Base-by-base conservation (phyloP, 176 grass and related monocot genomes). In the Cymbopogon citratus region DNA sequence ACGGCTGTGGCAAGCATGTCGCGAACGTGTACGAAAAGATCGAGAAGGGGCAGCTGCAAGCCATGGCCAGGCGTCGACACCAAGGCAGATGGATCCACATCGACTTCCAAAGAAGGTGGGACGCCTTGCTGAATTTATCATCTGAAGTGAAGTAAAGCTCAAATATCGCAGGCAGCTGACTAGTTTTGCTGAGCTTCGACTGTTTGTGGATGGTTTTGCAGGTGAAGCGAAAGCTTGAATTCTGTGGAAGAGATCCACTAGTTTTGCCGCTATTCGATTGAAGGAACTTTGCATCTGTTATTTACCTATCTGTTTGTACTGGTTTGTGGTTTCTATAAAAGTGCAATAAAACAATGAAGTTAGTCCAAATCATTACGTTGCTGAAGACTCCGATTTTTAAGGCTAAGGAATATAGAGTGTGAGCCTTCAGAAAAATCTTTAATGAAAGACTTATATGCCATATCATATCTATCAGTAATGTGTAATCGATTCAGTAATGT, bases 381-480 rank as follows among this genome's bases (percentile, higher is more conserved):
- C 5, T 14, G 24, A 63, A 67, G 18, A n/a, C 9, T 46, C 40
- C 65, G 69, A 31, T 70, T n/a, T n/a, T n/a, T 33, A 28, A 74
- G 25, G 29, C 28, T 26, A 31, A 25, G 19, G 3, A 39, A 16
- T 38, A 1, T 8, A 63, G 89, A 85, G 40, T n/a, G 89, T 67
- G 69, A 92, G 80, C 89, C 46, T 80, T 94, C 70, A 19, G 84
- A 59, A 78, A 94, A 97, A 82, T 94, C 84, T 87, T 85, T 76
- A 11, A 88, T 54, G 81, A 91, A 60, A 27, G 81, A 86, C 11
- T 81, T 77, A 64, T 89, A 81, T 41, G 82, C 46, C 8, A 23
- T 23, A 10, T 23, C 14, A 69, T 66, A 75, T 93, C 90, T 56
- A 91, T 87, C 11, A 41, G n/a, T 33, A 33, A n/a, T n/a, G n/a